Evolutionary conservation across 768 basidiomycete genomes (phyloP), one percentile per base, ranked within the genome.

Genomic region (Crucibulum laeve): DNA sequence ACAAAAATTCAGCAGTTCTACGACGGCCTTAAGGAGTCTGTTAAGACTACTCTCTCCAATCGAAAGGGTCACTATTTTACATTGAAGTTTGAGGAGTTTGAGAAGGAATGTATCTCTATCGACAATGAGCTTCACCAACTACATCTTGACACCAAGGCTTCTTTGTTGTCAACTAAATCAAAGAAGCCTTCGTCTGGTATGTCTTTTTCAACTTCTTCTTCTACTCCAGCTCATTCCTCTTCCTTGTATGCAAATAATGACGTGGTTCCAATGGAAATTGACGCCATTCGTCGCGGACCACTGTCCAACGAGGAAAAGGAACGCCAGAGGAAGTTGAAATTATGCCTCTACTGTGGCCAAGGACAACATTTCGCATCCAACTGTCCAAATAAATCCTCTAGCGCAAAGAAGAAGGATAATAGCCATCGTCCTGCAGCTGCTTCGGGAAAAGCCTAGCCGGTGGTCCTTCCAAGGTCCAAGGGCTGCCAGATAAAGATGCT

Each of bases 291-390:
- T 25, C 54, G 54, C 22, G 59, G 60, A 10, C 58, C 50, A 5
- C 53, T 70, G 38, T 57, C 62, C 0, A 23, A 47, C 3, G 56
- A 52, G 2, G 64, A 67, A 48, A 34, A 44, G 0, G 49, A 61
- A 15, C 48, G 47, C n/a, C 57, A 56, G 23, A 25, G 39, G 14
- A 49, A 52, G 7, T 34, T 61, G 1, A 50, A 53, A 15, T 55
- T 71, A 2, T 71, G 68, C 49, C 41, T 60, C 15, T 70, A 68
- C 42, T 71, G 69, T 38, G 61, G 64, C 3, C 39, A 53, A 34
- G 53, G 57, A 14, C 49, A 55, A 10, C 68, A 70, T 44, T 33
- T 38, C 1, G 54, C 55, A 24, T 26, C 49, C 2, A 49, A 58
- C 30, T 69, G 68, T 51, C 54, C 41, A 24, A 49, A 58, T 37